A percentile compares a stretch with the other conserved stretches of the same genome.
Conservation (phyloP, 805 yeast species). For the Hanseniaspora vineae region DNA sequence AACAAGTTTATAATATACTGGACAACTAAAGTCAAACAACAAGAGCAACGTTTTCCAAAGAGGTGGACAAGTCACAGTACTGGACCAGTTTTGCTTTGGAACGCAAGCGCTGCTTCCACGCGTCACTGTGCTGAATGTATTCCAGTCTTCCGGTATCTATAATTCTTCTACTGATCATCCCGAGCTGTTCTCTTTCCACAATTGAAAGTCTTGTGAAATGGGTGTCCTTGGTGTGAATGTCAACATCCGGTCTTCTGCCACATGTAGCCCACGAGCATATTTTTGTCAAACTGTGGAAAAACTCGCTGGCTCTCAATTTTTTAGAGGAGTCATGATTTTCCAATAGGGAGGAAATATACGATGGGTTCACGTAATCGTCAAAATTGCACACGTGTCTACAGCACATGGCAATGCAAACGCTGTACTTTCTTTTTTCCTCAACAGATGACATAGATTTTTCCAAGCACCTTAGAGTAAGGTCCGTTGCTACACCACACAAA, state of each 20-base stretch:
- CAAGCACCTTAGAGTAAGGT: slow-evolving; percentile 60
- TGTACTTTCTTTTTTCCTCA: background rate
- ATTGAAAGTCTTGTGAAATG: slow-evolving; percentile 36
- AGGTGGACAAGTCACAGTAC: slow-evolving; percentile 44
- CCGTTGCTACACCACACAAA: slow-evolving; percentile 90
- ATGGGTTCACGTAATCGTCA: slow-evolving; percentile 24
- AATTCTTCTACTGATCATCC: slow-evolving; percentile 55
- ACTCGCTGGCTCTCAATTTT: slow-evolving; percentile 13
- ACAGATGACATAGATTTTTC: slow-evolving; percentile 21
- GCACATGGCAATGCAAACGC: slow-evolving; percentile 81
- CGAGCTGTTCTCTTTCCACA: slow-evolving; percentile 43
- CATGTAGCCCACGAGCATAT: slow-evolving; percentile 85
- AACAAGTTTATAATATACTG: no score
- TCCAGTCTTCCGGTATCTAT: slow-evolving; percentile 56
- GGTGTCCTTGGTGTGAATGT: slow-evolving; percentile 13
- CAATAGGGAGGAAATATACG: slow-evolving; percentile 25
- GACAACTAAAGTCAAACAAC: slow-evolving; percentile 1
- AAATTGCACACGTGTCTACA: slow-evolving; percentile 77
- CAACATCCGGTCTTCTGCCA: slow-evolving; percentile 37
- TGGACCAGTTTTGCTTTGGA: slow-evolving; percentile 29
- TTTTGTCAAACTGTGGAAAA: slow-evolving; percentile 40
- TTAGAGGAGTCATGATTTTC: slow-evolving; percentile 29
- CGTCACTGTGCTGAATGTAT: slow-evolving; percentile 27
- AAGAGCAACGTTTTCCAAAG: slow-evolving; percentile 61
- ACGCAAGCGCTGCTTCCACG: background rate